A percentile compares a stretch with the other conserved stretches of the same genome.
phyloP scores from a whole-genome alignment of 768 basidiomycete species.

The Agaricus subrufescens region DNA sequence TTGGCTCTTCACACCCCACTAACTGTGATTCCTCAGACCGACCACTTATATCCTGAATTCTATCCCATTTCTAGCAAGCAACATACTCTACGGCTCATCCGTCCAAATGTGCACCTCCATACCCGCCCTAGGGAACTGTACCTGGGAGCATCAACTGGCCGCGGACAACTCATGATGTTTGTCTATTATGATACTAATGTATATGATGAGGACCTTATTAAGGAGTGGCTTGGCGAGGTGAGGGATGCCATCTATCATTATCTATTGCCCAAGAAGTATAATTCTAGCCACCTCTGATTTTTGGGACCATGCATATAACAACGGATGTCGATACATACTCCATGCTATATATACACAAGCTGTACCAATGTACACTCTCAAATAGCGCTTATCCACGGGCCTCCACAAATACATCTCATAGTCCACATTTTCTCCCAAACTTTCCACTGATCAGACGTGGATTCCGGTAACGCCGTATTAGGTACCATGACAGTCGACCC shows the following conservation, averaged over 20 bases:
- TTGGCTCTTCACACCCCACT: not conserved
- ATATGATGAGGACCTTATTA: constrained; percentile 32
- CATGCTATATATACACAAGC: not conserved
- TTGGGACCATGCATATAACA: not conserved
- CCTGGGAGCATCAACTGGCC: constrained; percentile 33
- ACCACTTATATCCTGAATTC: constrained; percentile 26
- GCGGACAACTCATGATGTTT: constrained; percentile 27
- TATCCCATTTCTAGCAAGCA: constrained; percentile 25
- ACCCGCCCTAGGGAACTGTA: constrained; percentile 45
- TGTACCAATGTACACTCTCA: not conserved
- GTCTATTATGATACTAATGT: constrained; percentile 42
- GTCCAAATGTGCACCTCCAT: constrained; percentile 25
- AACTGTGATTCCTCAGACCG: constrained; percentile 21
- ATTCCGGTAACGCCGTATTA: constrained; percentile 18
- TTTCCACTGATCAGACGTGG: constrained; percentile 41
- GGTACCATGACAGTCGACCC: constrained; percentile 46
- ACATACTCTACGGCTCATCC: not conserved
- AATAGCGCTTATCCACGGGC: constrained; percentile 40
- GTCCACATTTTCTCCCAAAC: constrained; percentile 64
- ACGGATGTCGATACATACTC: not conserved
- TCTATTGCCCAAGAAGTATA: constrained; percentile 15
- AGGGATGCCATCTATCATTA: constrained; percentile 26
- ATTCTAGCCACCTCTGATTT: constrained; percentile 2
- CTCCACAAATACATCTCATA: constrained; percentile 66
- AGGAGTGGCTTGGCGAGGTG: constrained; percentile 47